Conservation (phyloP, 192 early-diverging fungal genomes). For the Rhizoclosmatium globosum region DNA sequence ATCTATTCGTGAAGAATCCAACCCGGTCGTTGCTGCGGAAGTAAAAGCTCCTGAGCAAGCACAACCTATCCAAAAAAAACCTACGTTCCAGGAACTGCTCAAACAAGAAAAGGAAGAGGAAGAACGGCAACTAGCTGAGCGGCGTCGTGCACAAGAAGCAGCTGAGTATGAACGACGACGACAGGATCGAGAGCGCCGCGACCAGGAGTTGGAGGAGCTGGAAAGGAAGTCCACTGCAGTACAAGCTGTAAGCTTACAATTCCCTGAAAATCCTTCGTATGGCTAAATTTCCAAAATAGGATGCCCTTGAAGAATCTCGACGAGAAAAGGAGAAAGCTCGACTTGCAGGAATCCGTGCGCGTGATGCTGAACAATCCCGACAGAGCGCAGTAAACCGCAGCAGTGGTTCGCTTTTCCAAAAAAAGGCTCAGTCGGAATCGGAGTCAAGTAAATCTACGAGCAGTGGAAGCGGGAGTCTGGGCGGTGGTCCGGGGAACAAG, state of each 20-base stretch:
- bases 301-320: constrained; percentile 6
- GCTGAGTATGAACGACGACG: constrained; percentile 24
- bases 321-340: constrained; percentile 42
- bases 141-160: constrained; percentile 18
- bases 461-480: constrained; percentile 13
- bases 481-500: neutral
- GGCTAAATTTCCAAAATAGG: too few species aligned
- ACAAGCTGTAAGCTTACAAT: neutral
- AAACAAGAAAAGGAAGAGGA: constrained; percentile 30
- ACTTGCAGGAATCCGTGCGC: constrained; percentile 10
- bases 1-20: neutral
- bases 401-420: too few species aligned
- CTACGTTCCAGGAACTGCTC: constrained; percentile 1
- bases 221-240: constrained; percentile 24
- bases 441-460: neutral
- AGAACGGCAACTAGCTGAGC: neutral
- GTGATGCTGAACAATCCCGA: neutral
- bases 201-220: constrained; percentile 38
- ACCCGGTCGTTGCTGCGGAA: neutral
- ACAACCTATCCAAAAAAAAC: neutral
- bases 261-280: too few species aligned
- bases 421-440: too few species aligned
- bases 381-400: too few species aligned
- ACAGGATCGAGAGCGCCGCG: constrained; percentile 28
- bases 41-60: too few species aligned